Evolutionary conservation across 2,329 filamentous ascomycete genomes (phyloP).

Genomic region (Coniella lustricola): DNA sequence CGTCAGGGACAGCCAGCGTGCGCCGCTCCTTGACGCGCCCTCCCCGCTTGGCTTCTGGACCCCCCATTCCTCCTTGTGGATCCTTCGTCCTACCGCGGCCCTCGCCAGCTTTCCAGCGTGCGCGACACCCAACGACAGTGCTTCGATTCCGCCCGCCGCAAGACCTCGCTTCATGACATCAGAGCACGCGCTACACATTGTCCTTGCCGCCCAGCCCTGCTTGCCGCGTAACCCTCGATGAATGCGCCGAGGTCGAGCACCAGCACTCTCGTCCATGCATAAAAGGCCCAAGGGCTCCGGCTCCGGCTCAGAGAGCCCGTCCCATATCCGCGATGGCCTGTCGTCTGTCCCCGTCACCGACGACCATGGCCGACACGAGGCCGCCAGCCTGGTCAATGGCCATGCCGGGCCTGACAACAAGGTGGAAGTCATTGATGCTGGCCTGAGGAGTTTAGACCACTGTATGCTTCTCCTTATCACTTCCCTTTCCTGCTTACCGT

Average conservation of each 20-base stretch:
- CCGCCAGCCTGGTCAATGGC: conserved; percentile 4
- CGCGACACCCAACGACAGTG: too few species aligned
- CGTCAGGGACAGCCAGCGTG: conserved; percentile 8
- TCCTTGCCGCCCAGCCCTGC: not conserved
- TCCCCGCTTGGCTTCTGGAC: too few species aligned
- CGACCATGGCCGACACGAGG: conserved; percentile 30
- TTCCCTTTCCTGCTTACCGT: conserved; percentile 3
- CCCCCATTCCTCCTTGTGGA: not conserved
- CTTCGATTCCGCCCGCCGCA: too few species aligned
- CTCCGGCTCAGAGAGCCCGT: conserved; percentile 24
- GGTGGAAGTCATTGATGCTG: conserved; percentile 55
- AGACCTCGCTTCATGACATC: too few species aligned
- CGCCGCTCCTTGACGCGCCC: not conserved
- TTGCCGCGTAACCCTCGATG: not conserved
- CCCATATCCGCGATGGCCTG: conserved; percentile 6
- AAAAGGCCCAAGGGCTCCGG: conserved; percentile 21
- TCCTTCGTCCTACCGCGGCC: not conserved
- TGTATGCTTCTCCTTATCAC: conserved; percentile 41
- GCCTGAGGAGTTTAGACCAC: conserved; percentile 72
- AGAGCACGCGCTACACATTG: not conserved
- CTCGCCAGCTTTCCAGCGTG: too few species aligned
- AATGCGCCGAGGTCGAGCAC: conserved; percentile 8
- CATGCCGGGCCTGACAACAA: conserved; percentile 5
- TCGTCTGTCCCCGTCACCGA: conserved; percentile 5
- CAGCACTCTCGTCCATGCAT: conserved; percentile 20